A percentile compares a stretch with the other conserved stretches of the same genome.
Conservation (phyloP, 116 monocot species). For the Zostera marina region DNA sequence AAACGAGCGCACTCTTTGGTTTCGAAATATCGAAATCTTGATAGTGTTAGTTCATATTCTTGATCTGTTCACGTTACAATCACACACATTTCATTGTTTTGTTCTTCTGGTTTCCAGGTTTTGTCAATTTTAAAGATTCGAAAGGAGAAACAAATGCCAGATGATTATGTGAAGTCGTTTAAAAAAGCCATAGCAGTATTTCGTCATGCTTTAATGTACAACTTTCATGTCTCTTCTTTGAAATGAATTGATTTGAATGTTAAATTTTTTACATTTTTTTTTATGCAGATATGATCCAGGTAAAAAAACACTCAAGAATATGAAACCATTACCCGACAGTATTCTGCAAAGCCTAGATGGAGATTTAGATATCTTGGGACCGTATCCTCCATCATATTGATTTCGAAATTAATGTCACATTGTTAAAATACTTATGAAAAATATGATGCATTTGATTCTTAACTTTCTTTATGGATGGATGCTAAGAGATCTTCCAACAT, state of each 20-base stretch:
- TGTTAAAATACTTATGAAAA: neutral
- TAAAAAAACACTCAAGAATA: slow-evolving; percentile 26
- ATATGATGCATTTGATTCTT: slow-evolving; percentile 7
- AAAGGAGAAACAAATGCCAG: slow-evolving; percentile 43
- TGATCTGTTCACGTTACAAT: too few relatives aligned
- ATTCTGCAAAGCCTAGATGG: slow-evolving; percentile 25
- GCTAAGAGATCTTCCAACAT: slow-evolving; percentile 35
- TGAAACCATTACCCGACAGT: slow-evolving; percentile 52
- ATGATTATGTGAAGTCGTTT: slow-evolving; percentile 48
- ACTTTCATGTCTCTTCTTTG: neutral
- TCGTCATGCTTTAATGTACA: slow-evolving; percentile 67
- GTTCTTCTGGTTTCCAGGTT: slow-evolving; percentile 23
- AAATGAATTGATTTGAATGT: neutral
- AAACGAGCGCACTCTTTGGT: slow-evolving; percentile 63
- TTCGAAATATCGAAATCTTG: slow-evolving; percentile 56
- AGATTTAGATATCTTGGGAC: slow-evolving; percentile 59
- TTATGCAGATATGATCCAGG: slow-evolving; percentile 52
- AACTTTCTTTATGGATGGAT: slow-evolving; percentile 3
- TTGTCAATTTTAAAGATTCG: slow-evolving; percentile 43
- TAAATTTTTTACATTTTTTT: neutral
- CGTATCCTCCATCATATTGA: slow-evolving; percentile 34
- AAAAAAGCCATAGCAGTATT: slow-evolving; percentile 49
- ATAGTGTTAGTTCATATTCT: slow-evolving; percentile 31
- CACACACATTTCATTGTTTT: neutral
- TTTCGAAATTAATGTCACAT: neutral